phyloP scores from a whole-genome alignment of 2,329 filamentous ascomycete species.

The Talaromyces sp. region DNA sequence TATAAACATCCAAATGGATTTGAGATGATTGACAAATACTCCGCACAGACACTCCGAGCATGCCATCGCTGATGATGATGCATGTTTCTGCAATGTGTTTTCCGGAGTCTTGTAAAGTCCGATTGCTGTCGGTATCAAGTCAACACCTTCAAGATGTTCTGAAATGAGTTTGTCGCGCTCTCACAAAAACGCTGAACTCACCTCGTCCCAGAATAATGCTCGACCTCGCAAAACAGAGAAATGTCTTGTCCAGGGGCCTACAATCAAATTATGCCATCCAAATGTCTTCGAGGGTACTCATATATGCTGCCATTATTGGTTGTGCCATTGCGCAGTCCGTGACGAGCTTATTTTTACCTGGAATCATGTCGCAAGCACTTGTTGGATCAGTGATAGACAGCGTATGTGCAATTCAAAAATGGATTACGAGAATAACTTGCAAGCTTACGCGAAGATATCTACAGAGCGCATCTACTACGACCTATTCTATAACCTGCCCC shows the following conservation, averaged over 20 bases:
- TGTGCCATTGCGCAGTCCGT: background rate
- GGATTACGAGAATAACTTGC: background rate
- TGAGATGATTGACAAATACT: background rate
- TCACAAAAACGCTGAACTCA: background rate
- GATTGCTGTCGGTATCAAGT: background rate
- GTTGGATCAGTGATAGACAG: constrained; percentile 6
- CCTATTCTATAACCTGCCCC: constrained; percentile 8
- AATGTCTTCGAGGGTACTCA: background rate
- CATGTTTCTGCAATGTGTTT: background rate
- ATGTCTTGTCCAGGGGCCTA: background rate
- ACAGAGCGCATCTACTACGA: constrained; percentile 3
- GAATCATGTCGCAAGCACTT: background rate
- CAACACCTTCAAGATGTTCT: background rate
- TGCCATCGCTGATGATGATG: background rate
- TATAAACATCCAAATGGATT: background rate
- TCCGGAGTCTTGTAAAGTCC: constrained; percentile 6
- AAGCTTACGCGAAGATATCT: background rate
- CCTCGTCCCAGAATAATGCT: background rate
- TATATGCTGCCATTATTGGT: background rate
- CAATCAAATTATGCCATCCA: background rate
- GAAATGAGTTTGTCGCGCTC: background rate
- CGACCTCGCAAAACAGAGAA: background rate
- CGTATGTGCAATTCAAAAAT: background rate
- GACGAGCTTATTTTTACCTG: constrained; percentile 6
- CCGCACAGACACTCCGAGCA: constrained; percentile 7